Percentiles rank a stretch among this genome's conserved stretches.
phyloP scores from a whole-genome alignment of 768 basidiomycete genomes.

The Boletus rubropictus region DNA sequence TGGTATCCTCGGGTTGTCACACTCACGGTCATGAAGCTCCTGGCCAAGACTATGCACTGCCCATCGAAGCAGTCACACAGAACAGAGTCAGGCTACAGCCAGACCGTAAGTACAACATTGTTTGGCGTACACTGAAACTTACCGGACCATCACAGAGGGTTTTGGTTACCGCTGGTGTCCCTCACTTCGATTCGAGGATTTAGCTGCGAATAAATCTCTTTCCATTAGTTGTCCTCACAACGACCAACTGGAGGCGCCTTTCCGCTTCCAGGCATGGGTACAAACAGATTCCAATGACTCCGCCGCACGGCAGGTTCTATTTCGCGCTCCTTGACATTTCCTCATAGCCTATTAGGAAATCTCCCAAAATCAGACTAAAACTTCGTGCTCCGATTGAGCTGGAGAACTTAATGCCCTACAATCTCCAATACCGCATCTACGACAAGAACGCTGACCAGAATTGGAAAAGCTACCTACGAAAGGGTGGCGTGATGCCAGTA shows the following conservation, averaged over 20 bases:
- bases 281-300: conserved; percentile 63
- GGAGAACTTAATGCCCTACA: conserved; percentile 92
- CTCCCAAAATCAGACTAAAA: conserved; percentile 78
- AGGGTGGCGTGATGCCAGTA: conserved; percentile 93
- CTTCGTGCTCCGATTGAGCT: conserved; percentile 92
- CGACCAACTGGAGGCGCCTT: conserved; percentile 77
- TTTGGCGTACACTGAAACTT: background rate
- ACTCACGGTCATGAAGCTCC: conserved; percentile 74
- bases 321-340: background rate
- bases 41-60: conserved; percentile 81
- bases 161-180: conserved; percentile 95
- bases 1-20: conserved; percentile 11
- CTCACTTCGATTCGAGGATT: conserved; percentile 84
- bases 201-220: conserved; percentile 61
- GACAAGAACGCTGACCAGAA: conserved; percentile 94
- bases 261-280: conserved; percentile 91
- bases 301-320: conserved; percentile 43
- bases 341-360: conserved; percentile 46
- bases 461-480: conserved; percentile 88
- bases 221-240: conserved; percentile 83
- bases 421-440: conserved; percentile 92
- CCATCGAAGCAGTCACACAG: conserved; percentile 82
- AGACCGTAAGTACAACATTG: conserved; percentile 58
- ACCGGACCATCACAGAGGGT: conserved; percentile 54
- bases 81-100: conserved; percentile 83